Evolutionary conservation across 2,329 filamentous ascomycete genomes (phyloP), one percentile per base, ranked within the genome.

Genomic region (Proliferodiscus dingleyae): DNA sequence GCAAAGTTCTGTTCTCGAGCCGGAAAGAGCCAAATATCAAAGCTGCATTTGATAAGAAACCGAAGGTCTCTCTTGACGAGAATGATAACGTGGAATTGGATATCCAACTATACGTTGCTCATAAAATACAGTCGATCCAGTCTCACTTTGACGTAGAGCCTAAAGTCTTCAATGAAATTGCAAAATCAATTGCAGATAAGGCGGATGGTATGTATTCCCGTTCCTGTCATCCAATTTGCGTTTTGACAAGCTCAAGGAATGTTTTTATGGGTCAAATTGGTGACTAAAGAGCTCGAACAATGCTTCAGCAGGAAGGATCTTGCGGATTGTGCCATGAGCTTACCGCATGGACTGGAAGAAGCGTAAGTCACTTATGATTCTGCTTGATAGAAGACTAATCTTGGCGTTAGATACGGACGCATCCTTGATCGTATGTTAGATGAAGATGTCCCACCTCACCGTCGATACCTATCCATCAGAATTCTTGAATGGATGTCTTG

Each of bases 351-450:
- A 7, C 45, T 51, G 26, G 38, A 48, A 32, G 28, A 28, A 43
- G 49, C 46, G 49, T 51, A 33, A 40, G n/a, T 15, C 24, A 28
- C 24, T 7, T 40, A 10, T n/a, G 5, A n/a, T 46, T 16, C 41
- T n/a, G 10, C 10, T n/a, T 6, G 26, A 29, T 23, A 70, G 75
- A 2, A 69, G 71, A 58, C 47, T 1, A 71, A 71, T n/a, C 46
- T 26, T 21, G 19, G n/a, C 1, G 22, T 4, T 24, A 50, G 47
- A 7, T 50, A 50, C 18, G 43, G 38, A 10, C 38, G 43, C 18
- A 46, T 50, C 21, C 36, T 46, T 11, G 39, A 50, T 18, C 18
- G 47, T 4, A 50, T 50, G 13, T 23, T 29, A 13, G 39, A 46
- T 13, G 18, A 19, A n/a, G n/a, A n/a, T n/a, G n/a, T n/a, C n/a